phyloP scores from a whole-genome alignment of 345 rosid genomes.

The Hibiscus tridactylites region DNA sequence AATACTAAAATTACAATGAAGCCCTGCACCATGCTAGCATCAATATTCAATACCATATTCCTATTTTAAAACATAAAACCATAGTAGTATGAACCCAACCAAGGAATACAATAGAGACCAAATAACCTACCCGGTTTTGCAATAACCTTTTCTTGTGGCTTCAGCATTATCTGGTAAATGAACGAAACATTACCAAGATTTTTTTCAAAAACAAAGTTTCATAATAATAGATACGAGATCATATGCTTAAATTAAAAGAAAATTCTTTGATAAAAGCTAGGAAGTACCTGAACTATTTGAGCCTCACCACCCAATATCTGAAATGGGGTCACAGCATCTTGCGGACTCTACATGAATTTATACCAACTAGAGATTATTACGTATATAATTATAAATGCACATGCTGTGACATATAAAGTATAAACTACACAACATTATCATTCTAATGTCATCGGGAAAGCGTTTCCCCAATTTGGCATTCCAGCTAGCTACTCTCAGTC shows the following conservation, averaged over 20 bases:
- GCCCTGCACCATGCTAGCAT: not conserved
- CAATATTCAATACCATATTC: not conserved
- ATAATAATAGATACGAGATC: not conserved
- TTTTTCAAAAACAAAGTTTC: not conserved
- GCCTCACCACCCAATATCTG: slow-evolving; percentile 99
- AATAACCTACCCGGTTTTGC: slow-evolving; percentile 71
- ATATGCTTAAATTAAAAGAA: not conserved
- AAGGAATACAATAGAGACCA: not conserved
- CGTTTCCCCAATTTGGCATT: not conserved
- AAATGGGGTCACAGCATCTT: slow-evolving; percentile 74
- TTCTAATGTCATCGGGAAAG: not conserved
- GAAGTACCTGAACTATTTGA: slow-evolving; percentile 81
- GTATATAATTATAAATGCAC: not conserved
- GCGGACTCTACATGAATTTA: slow-evolving; percentile 52
- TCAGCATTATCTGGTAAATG: slow-evolving; percentile 68
- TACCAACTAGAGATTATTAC: slow-evolving; percentile 4
- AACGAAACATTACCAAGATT: slow-evolving; percentile 9
- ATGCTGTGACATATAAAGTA: not conserved
- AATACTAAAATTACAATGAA: not conserved
- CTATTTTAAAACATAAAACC: not conserved
- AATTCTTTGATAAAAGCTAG: not conserved
- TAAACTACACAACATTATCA: not conserved
- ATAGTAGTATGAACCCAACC: slow-evolving; percentile 9
- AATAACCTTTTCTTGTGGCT: slow-evolving; percentile 76
- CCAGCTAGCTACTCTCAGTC: not conserved